These are phyloP conservation scores for Leptographium galeiforme DNA, from an alignment of 2,329 filamentous ascomycete species.

Conservation along the genomic window DNA sequence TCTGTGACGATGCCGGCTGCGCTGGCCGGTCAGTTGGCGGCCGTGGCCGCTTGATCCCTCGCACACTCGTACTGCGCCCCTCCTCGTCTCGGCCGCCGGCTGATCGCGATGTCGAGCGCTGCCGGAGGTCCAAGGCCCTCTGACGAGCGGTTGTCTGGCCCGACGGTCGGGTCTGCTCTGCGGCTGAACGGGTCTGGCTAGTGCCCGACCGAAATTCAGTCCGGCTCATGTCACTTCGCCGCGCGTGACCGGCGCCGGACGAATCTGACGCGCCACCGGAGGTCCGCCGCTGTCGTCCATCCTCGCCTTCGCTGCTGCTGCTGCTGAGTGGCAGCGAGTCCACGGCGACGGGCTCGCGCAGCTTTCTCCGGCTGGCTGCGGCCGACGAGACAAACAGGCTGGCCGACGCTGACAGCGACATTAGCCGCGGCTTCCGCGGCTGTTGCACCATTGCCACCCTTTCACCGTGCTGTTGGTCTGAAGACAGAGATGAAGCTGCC, in stretches of 20 bases:
- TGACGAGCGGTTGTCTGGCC: not conserved
- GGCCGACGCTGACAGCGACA: not conserved
- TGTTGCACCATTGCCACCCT: not conserved
- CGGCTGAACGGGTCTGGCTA: not conserved
- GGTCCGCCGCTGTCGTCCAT: not conserved
- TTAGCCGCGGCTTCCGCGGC: not conserved
- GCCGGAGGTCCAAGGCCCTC: not conserved
- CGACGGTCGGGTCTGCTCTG: not conserved
- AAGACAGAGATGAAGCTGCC: no score
- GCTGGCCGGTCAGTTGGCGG: not conserved
- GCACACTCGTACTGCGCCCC: not conserved
- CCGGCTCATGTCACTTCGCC: slow-evolving; percentile 5
- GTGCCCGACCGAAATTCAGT: slow-evolving; percentile 2
- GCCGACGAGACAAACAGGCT: not conserved
- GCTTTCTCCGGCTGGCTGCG: not conserved
- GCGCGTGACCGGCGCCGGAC: not conserved
- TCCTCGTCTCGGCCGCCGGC: not conserved
- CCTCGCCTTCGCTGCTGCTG: not conserved
- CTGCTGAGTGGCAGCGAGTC: slow-evolving; percentile 11
- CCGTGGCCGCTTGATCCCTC: slow-evolving; percentile 1
- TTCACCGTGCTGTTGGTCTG: no score
- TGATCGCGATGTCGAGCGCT: not conserved
- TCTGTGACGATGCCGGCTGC: not conserved
- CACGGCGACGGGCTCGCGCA: slow-evolving; percentile 4
- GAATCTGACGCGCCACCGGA: slow-evolving; percentile 1